These are phyloP conservation scores for Saprolegnia parasitica DNA, from an alignment of 352 stramenopile species.

Conservation along the genomic window DNA sequence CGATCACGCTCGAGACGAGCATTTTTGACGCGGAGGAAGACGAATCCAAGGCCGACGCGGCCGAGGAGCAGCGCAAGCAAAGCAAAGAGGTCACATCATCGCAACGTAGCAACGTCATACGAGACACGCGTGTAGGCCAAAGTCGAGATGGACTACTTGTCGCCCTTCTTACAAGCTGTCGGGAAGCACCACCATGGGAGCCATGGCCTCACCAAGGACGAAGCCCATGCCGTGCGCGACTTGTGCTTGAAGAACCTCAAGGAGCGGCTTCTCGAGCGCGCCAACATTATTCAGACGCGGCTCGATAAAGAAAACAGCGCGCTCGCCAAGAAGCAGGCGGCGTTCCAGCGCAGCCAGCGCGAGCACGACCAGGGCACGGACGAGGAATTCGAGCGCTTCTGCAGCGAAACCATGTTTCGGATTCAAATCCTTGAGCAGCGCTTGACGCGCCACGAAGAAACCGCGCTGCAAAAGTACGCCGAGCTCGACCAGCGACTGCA, in stretches of 20 bases:
- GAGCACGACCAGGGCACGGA: constrained; percentile 89
- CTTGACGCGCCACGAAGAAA: constrained; percentile 89
- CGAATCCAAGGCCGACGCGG: constrained; percentile 52
- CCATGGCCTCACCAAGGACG: constrained; percentile 64
- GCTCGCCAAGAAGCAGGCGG: constrained; percentile 88
- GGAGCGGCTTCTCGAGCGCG: constrained; percentile 88
- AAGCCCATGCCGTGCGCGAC: constrained; percentile 82
- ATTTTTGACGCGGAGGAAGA: constrained; percentile 78
- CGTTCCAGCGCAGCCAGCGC: constrained; percentile 88
- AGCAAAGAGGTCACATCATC: constrained; percentile 51
- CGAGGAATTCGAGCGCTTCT: constrained; percentile 93
- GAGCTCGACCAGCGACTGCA: constrained; percentile 91
- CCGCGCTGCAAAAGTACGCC: constrained; percentile 90
- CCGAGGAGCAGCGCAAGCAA: constrained; percentile 60
- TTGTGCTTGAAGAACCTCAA: constrained; percentile 91
- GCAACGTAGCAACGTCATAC: too few relatives aligned
- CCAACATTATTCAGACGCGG: constrained; percentile 91
- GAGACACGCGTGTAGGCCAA: constrained; percentile 49
- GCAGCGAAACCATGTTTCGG: constrained; percentile 93
- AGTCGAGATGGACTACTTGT: constrained; percentile 89
- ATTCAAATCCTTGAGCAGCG: constrained; percentile 95
- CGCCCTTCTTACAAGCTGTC: constrained; percentile 88
- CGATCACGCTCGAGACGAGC: constrained; percentile 75
- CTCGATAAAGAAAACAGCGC: constrained; percentile 91
- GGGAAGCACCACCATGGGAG: constrained; percentile 41